Evolutionary conservation across 2,329 filamentous ascomycete species (phyloP).

Genomic region (Hypoxylon sp.): DNA sequence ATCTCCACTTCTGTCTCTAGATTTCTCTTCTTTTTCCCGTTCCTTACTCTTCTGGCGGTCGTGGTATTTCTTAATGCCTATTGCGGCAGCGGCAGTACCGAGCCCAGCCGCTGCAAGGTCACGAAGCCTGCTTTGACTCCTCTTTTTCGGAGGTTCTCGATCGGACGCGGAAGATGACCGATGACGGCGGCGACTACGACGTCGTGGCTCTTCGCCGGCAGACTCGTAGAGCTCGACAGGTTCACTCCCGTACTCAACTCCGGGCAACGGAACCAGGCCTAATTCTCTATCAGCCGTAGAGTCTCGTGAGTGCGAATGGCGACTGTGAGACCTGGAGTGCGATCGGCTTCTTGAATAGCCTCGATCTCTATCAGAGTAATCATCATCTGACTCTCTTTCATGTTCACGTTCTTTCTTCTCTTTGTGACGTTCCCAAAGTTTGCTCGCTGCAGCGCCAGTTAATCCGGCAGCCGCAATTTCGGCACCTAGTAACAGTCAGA

Average conservation of each 20-base stretch:
- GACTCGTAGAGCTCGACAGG: conserved; percentile 69
- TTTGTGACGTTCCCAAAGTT: conserved; percentile 72
- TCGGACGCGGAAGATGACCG: conserved; percentile 56
- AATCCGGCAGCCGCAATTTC: conserved; percentile 74
- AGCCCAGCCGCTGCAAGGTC: conserved; percentile 69
- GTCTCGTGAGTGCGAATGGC: conserved; percentile 64
- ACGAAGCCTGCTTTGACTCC: conserved; percentile 69
- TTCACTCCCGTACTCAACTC: conserved; percentile 74
- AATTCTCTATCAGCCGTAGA: conserved; percentile 73
- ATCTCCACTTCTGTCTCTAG: conserved; percentile 55
- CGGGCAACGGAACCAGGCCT: conserved; percentile 66
- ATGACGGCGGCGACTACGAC: conserved; percentile 58
- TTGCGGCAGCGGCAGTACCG: conserved; percentile 72
- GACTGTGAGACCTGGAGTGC: conserved; percentile 56
- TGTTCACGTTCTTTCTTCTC: conserved; percentile 70
- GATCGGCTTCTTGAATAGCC: conserved; percentile 64
- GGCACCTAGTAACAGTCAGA: conserved; percentile 57
- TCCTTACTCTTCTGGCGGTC: conserved; percentile 64
- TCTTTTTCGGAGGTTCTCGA: conserved; percentile 60
- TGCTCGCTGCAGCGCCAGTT: conserved; percentile 72
- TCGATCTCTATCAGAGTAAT: conserved; percentile 56
- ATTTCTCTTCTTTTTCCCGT: conserved; percentile 51
- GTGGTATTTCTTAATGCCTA: conserved; percentile 74
- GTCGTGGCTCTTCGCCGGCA: conserved; percentile 62
- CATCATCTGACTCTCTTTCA: conserved; percentile 56